A percentile compares a stretch with the other conserved stretches of the same genome.
phyloP scores from a whole-genome alignment of 2,329 filamentous ascomycete species.

The Penicillium sp. region DNA sequence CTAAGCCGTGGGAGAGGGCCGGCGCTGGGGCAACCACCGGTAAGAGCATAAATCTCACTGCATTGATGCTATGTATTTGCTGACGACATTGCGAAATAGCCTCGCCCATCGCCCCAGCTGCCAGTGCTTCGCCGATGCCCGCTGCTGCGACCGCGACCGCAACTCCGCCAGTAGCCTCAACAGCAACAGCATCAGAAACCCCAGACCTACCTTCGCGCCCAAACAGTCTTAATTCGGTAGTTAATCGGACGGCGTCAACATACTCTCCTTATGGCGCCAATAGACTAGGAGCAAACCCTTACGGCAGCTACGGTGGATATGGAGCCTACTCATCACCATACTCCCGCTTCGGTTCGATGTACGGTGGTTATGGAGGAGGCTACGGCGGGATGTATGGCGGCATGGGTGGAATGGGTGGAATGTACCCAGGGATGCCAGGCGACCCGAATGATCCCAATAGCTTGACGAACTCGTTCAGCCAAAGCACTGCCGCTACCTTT shows the following conservation, averaged over 20 bases:
- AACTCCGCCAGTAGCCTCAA: slow-evolving; percentile 40
- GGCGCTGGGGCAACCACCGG: slow-evolving; percentile 43
- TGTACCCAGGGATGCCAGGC: slow-evolving; percentile 44
- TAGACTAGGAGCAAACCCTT: slow-evolving; percentile 52
- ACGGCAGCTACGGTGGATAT: slow-evolving; percentile 48
- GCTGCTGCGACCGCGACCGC: slow-evolving; percentile 36
- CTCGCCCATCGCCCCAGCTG: neutral
- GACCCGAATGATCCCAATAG: slow-evolving; percentile 88
- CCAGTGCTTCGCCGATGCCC: neutral
- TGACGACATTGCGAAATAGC: neutral
- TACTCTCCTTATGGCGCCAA: slow-evolving; percentile 65
- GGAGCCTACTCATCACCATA: slow-evolving; percentile 43
- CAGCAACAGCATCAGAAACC: slow-evolving; percentile 42
- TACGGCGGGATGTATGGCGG: slow-evolving; percentile 48
- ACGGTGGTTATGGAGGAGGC: slow-evolving; percentile 46
- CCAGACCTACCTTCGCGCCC: slow-evolving; percentile 67
- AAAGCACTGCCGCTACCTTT: slow-evolving; percentile 93
- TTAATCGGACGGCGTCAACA: slow-evolving; percentile 82
- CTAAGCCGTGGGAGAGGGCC: slow-evolving; percentile 93
- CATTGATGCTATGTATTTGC: neutral
- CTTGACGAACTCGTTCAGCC: slow-evolving; percentile 89
- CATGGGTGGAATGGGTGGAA: slow-evolving; percentile 21
- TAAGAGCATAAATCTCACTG: neutral
- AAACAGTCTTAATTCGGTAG: slow-evolving; percentile 69
- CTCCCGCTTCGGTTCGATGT: slow-evolving; percentile 42